Evolutionary conservation across 2,329 filamentous ascomycete species (phyloP), one percentile per base, ranked within the genome.

Genomic region (Taxawa tesnikishii): DNA sequence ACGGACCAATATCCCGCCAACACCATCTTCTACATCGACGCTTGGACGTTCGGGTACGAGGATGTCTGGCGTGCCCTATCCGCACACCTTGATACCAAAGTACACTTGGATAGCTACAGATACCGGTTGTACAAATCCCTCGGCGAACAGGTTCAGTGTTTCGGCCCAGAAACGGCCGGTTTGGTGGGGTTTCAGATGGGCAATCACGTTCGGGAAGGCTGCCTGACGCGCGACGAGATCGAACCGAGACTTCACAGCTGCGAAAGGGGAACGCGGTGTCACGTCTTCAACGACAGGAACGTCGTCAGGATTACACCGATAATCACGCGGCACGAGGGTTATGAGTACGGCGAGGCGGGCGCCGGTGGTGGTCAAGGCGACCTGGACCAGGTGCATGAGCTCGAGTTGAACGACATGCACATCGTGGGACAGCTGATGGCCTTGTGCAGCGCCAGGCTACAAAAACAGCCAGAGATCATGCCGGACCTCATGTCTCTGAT

Each of bases 11-110:
- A 12, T 5, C 53, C 59, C 0, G 49, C 59, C 15, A 93, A 88
- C 50, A 93, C 84, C 0, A 53, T 79, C 1, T 94, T 94, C 46
- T 81, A 93, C 51, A 68, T 96, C 28, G 73, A 85, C 35, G 73
- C 84, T 1, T 94, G 87, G 85, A 94, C 88, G 0, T 90, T 90
- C 49, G 83, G 82, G 1, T 94, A 94, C 41, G 87, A 96, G 51
- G 81, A 93, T 32, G 84, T 94, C 0, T 94, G 85, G 85, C 63
- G 85, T 37, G 79, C 83, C 0, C 58, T 96, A 1, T 77, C 84
- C 0, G 70, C 75, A 14, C 72, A 75, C 8, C 60, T 94, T 1
- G 58, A 71, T 5, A 78, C 77, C 1, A 44, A 79, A 63, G 71
- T 94, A 2, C 88, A 94, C 45, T 72, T 94, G 3, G 84, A 93